These are phyloP conservation scores for Skeletonema grethae DNA, from an alignment of 108 stramenopile species.

Conservation along the genomic window DNA sequence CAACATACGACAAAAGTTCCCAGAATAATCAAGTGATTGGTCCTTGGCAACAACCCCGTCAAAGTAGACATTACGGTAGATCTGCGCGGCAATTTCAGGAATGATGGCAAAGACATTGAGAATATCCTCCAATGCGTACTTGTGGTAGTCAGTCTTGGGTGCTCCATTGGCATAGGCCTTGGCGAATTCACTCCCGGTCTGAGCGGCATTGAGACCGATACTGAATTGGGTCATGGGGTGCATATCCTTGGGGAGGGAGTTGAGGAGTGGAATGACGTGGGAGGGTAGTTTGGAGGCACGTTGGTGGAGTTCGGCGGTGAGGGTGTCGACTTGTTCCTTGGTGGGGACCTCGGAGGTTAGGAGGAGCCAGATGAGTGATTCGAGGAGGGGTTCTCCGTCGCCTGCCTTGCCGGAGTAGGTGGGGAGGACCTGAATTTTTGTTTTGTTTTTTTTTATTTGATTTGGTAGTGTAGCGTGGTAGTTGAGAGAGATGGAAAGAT, in stretches of 20 bases:
- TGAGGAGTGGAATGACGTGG: constrained; percentile 93
- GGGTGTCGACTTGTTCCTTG: constrained; percentile 93
- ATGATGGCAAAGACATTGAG: constrained; percentile 93
- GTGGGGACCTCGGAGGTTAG: constrained; percentile 97
- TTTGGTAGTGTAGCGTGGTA: not conserved
- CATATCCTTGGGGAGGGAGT: constrained; percentile 95
- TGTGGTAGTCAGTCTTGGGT: constrained; percentile 94
- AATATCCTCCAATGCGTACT: constrained; percentile 94
- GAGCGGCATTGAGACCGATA: constrained; percentile 89
- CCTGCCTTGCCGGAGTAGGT: constrained; percentile 88
- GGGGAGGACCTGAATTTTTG: constrained; percentile 75
- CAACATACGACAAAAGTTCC: constrained; percentile 99
- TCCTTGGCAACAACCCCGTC: constrained; percentile 95
- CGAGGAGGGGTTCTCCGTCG: constrained; percentile 97
- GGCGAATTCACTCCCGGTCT: constrained; percentile 95
- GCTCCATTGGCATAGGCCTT: constrained; percentile 92
- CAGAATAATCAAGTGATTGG: constrained; percentile 93
- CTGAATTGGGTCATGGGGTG: constrained; percentile 99
- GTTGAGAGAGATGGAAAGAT: not conserved
- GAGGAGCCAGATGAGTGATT: constrained; percentile 96
- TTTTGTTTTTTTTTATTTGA: not conserved
- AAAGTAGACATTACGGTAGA: constrained; percentile 96
- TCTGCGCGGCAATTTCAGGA: constrained; percentile 97
- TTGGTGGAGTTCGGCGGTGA: constrained; percentile 92
- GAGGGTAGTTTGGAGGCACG: constrained; percentile 86